These are phyloP conservation scores for Fusarium citri DNA, from an alignment of 2,329 filamentous ascomycete genomes.

Conservation along the genomic window DNA sequence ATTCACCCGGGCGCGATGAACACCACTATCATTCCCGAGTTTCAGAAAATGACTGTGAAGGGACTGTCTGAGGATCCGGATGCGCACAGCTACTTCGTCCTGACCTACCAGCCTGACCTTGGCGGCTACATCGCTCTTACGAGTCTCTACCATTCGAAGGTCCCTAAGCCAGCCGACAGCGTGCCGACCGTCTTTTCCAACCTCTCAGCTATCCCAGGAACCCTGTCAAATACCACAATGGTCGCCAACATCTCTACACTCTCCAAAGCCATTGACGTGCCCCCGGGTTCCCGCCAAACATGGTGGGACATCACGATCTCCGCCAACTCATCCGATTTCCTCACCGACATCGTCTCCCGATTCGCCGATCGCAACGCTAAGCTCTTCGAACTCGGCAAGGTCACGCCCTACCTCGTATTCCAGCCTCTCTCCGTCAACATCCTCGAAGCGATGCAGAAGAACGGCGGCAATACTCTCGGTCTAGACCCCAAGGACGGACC, in stretches of 20 bases:
- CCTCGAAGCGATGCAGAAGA: conserved; percentile 15
- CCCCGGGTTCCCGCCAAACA: neutral
- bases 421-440: conserved; percentile 52
- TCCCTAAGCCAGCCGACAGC: neutral
- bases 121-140: neutral
- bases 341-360: conserved; percentile 45
- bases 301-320: conserved; percentile 1
- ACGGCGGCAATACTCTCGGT: conserved; percentile 15
- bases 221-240: neutral
- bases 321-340: conserved; percentile 1
- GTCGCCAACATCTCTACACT: neutral
- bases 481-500: conserved; percentile 1
- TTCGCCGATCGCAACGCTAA: conserved; percentile 34
- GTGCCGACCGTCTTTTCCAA: neutral
- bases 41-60: conserved; percentile 14
- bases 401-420: conserved; percentile 46
- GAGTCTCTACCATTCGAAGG: neutral
- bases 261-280: neutral
- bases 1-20: neutral
- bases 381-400: neutral
- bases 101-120: neutral
- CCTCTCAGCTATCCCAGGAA: neutral
- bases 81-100: neutral
- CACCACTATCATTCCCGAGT: conserved; percentile 30
- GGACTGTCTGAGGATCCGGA: neutral